Evolutionary conservation across 2,329 filamentous ascomycete species (phyloP), one percentile per base, ranked within the genome.

Genomic region (Septoria petroselini): DNA sequence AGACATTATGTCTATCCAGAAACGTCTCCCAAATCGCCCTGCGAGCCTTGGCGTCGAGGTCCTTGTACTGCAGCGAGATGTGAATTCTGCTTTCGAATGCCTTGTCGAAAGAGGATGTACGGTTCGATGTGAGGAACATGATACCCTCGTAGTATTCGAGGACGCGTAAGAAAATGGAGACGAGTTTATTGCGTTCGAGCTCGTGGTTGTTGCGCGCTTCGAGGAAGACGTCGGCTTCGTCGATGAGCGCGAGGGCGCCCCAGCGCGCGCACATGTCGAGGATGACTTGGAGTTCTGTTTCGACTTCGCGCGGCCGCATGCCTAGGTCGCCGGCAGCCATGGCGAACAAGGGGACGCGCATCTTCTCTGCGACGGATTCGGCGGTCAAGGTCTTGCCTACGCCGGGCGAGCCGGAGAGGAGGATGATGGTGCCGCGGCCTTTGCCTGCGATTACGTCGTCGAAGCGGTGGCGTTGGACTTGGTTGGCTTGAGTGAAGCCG

Each of bases 331-430:
- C 76, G 2, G 72, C 70, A 21, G 69, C 72, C 67, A 79, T 72
- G 43, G 70, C 66, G 58, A 74, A 78, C 0, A 80, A 65, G 1
- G 77, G 77, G 1, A 73, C 72, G 25, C 70, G 66, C 70, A 78
- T 75, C 42, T 73, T 65, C 50, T 79, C 76, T 1, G 77, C 76
- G 17, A 77, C 69, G 38, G 69, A 71, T 56, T 77, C 76, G 4
- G 72, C 73, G 3, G 75, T 77, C 18, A 76, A 59, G 0, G 77
- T 80, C 64, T 80, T 80, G 11, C 77, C 77, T 1, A 78, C 74
- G 2, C 77, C 77, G 0, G 77, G 76, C 2, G 59, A 55, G 3
- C 53, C 77, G 37, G 68, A 70, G 2, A 80, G 69, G 3, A 79
- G 68, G 48, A 79, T 66, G 47, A 79, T 76, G 45, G 78, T 71